Evolutionary conservation across 306 rosid species (phyloP).

Genomic region (Castanea mollissima): DNA sequence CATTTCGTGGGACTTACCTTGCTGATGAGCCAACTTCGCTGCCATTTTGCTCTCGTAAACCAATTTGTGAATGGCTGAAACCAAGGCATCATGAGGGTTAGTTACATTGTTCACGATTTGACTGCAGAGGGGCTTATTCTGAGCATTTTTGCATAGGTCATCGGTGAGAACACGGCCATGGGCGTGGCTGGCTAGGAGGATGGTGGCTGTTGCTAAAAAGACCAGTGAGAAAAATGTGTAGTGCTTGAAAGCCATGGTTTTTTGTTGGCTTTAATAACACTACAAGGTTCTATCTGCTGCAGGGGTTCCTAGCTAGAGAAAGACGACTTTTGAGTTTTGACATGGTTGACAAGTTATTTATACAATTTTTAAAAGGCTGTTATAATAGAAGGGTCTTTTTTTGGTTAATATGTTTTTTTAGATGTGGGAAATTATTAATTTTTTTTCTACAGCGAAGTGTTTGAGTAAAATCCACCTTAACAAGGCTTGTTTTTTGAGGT

Average conservation of each 20-base stretch:
- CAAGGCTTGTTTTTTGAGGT: background rate
- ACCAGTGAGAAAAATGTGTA: background rate
- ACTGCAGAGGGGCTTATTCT: background rate
- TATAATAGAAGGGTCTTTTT: background rate
- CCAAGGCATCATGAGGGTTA: background rate
- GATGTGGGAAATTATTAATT: background rate
- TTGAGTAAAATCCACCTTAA: background rate
- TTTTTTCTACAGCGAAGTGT: background rate
- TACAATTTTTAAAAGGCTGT: background rate
- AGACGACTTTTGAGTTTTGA: background rate
- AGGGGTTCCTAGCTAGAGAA: too few relatives aligned
- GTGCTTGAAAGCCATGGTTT: background rate
- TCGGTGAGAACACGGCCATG: background rate
- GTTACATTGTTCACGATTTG: background rate
- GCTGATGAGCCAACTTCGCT: background rate
- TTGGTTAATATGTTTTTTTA: background rate
- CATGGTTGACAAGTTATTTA: background rate
- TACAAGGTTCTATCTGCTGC: background rate
- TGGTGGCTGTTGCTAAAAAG: background rate
- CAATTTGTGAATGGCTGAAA: slow-evolving; percentile 1
- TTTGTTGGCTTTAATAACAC: background rate
- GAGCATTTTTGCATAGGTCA: background rate
- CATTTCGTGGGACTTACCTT: background rate
- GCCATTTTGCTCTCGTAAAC: background rate
- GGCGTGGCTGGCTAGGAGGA: background rate